phyloP scores from a whole-genome alignment of 2,329 filamentous ascomycete genomes.

The Colletotrichum horii region DNA sequence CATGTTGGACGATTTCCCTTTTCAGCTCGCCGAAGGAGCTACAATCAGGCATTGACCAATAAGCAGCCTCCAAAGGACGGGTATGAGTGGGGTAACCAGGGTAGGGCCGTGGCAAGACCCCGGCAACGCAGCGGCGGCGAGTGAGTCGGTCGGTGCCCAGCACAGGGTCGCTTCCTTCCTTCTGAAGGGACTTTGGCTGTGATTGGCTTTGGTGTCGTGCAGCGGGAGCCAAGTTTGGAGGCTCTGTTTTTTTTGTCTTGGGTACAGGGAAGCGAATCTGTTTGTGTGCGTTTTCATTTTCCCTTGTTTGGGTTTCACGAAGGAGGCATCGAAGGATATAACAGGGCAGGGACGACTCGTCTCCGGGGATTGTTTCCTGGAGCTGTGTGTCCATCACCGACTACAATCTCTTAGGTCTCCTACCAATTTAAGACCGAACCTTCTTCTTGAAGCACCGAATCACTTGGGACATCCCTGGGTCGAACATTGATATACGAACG shows the following conservation, averaged over 20 bases:
- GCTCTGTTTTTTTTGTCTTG: not conserved
- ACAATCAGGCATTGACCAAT: not conserved
- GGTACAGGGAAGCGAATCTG: not conserved
- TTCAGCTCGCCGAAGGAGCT: not conserved
- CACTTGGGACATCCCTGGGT: not conserved
- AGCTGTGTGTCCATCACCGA: not conserved
- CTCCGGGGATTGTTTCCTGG: too few relatives aligned
- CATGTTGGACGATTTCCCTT: not conserved
- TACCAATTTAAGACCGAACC: rapidly evolving
- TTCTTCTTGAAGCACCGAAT: not conserved
- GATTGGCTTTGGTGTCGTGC: not conserved
- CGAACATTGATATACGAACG: not conserved
- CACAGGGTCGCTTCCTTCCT: not conserved
- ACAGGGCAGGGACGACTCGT: not conserved
- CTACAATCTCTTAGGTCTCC: not conserved
- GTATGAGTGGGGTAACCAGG: not conserved
- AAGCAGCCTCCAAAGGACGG: not conserved
- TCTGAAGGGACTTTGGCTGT: not conserved
- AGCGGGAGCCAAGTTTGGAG: constrained; percentile 21
- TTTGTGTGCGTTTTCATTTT: not conserved
- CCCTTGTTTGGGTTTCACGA: not conserved
- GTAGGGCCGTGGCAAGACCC: not conserved
- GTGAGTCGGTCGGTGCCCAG: not conserved
- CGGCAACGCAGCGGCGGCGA: not conserved
- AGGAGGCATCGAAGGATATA: not conserved